Base-by-base conservation (phyloP, 83 land plant species). In the Diphasiastrum complanatum region DNA sequence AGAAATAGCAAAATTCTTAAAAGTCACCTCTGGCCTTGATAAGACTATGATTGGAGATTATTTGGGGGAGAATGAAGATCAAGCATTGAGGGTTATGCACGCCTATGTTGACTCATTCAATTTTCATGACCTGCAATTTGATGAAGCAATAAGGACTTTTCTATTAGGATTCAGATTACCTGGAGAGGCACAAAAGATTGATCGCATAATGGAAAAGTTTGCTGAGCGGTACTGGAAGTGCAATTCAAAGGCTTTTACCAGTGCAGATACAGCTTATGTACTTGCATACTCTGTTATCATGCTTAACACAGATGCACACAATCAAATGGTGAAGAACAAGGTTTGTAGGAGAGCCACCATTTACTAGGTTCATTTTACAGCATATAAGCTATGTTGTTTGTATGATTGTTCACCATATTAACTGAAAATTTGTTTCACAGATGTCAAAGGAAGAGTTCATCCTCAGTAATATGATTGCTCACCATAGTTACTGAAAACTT, bases 241-340 rank as follows among this genome's bases (percentile, higher is more conserved):
- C 63, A 95, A 95, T 72, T 87, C 93, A 28, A 80, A 84, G 70
- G 89, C 75, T 32, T 95, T 95, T 45, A 78, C 76, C 32, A 95
- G 99, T 82, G 97, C 99, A 54, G 99, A 95, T 57, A 95, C 99
- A 35, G 99, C 99, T 27, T 95, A 95, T 77, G 99, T 95, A 29
- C 85, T 95, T 26, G 97, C 97, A 3, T 95, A 95, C 63, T 89
- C 96, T 68, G 99, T 95, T 8, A 89, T 95, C 65, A 18, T 95
- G 92, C 93, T 95, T 46, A 89, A 95, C 59, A 95, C 99, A 27
- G 99, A 95, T 79, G 86, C 99, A 45, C 99, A 95, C 74, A 95
- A 95, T 33, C 93, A 89, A 43, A 83, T 80, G 92, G 99, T 95
- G 29, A 95, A 89, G 76, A 74, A 71, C 48, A 95, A 95, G 92